Evolutionary conservation across 2,329 filamentous ascomycete species (phyloP), one percentile per base, ranked within the genome.

Genomic region (Microdochium trichocladiopsis): DNA sequence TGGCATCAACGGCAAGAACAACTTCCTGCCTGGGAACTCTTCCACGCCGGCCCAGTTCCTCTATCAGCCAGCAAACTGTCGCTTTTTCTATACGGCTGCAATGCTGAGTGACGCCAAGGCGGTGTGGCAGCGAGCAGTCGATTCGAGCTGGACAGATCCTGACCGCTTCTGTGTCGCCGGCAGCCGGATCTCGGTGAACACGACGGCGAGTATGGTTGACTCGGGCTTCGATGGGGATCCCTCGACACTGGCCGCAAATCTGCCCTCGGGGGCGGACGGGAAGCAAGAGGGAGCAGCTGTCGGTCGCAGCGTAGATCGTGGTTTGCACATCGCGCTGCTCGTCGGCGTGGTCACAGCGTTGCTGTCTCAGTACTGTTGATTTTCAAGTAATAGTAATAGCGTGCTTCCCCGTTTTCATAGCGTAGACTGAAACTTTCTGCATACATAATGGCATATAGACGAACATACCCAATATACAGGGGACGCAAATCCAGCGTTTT

Each of bases 1-100:
- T 18, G 58, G 58, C 6, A 53, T 70, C 31, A 70, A 70, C 53
- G 65, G 65, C 37, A 69, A 69, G 62, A 69, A 70, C 54, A 61
- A 62, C 9, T 70, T 67, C 58, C 56, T 59, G 24, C 58, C 61
- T 14, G 53, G 54, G 21, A 61, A 68, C 56, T 57, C 66, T 8
- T 43, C 56, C 52, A 69, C 66, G 4, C 73, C 74, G 47, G 61
- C 76, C 37, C 73, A 76, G 54, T 77, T 77, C 57, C 56, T 70
- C 14, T 72, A 72, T 57, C 71, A 76, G 61, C 60, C 68, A 1
- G 70, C 70, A 12, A 72, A 76, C 57, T 77, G 75, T 58, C 65
- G 73, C 36, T 69, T 77, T 58, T 76, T 72, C 59, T 76, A 75
- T 58, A 76, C 74, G 2, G 61, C 66, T 2, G 64, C 65, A 25